A percentile compares a stretch with the other conserved stretches of the same genome.
phyloP scores from a whole-genome alignment of 345 rosid genomes.

The Rhizophora apiculata region DNA sequence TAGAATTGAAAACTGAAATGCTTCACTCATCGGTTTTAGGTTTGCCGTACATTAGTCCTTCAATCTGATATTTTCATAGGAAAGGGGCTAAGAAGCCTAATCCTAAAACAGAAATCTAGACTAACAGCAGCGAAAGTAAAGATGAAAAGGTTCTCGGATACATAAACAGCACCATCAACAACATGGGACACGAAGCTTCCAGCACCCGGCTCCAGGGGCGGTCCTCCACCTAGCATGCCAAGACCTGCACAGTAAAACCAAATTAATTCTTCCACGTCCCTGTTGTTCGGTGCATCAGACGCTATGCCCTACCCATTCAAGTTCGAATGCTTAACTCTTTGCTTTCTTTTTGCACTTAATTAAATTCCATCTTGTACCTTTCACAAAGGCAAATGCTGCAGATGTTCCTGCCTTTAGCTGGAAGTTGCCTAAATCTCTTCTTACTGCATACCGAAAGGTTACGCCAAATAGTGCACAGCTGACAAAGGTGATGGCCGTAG shows the following conservation, averaged over 20 bases:
- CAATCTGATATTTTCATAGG: constrained; percentile 33
- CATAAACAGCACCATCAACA: constrained; percentile 37
- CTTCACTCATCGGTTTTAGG: background rate
- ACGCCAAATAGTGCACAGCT: constrained; percentile 90
- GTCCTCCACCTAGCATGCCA: constrained; percentile 52
- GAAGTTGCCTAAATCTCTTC: constrained; percentile 70
- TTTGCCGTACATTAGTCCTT: constrained; percentile 11
- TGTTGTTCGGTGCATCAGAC: too few species aligned
- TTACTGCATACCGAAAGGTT: constrained; percentile 68
- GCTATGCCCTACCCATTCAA: background rate
- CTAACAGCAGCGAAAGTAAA: constrained; percentile 53
- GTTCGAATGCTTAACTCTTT: background rate
- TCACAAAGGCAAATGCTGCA: constrained; percentile 76
- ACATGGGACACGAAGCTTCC: constrained; percentile 49
- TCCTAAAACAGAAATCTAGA: constrained; percentile 60
- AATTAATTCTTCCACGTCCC: background rate
- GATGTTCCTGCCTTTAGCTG: constrained; percentile 73
- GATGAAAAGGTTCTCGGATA: constrained; percentile 47
- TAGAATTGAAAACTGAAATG: too few species aligned
- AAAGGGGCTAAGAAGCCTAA: constrained; percentile 47
- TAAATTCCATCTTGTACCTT: constrained; percentile 42
- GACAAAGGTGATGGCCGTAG: constrained; percentile 50
- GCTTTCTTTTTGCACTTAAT: background rate
- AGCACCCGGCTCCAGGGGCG: constrained; percentile 50
- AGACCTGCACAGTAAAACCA: constrained; percentile 50